Percentiles rank a stretch among this genome's conserved stretches.
phyloP scores from a whole-genome alignment of 2,329 filamentous ascomycete species.

The Escovopsis sp. region DNA sequence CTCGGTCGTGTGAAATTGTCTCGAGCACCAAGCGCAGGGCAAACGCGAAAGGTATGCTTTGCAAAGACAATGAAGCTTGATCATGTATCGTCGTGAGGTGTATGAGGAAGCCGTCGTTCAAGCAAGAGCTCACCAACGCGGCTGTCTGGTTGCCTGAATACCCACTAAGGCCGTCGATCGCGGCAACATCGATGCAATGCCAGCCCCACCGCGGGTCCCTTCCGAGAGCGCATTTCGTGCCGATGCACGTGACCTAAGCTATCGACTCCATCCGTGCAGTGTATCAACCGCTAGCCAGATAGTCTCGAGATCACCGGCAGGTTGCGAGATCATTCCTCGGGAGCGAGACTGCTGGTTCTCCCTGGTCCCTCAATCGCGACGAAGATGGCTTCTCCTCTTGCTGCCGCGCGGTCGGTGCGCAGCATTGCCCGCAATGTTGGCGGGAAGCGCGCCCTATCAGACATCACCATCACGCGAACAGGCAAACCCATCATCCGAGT shows the following conservation, averaged over 20 bases:
- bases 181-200: background rate
- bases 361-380: constrained; percentile 14
- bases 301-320: constrained; percentile 11
- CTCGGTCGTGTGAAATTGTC: background rate
- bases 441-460: constrained; percentile 47
- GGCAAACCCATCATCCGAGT: constrained; percentile 87
- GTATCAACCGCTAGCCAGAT: constrained; percentile 4
- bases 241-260: constrained; percentile 13
- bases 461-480: constrained; percentile 86
- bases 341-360: constrained; percentile 17
- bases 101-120: background rate
- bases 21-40: no score
- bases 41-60: background rate
- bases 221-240: constrained; percentile 6
- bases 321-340: constrained; percentile 9
- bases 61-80: no score
- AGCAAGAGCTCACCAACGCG: constrained; percentile 15
- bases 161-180: background rate
- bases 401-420: constrained; percentile 39
- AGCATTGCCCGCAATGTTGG: constrained; percentile 31
- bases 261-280: constrained; percentile 10
- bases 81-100: background rate
- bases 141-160: constrained; percentile 24
- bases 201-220: constrained; percentile 3
- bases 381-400: constrained; percentile 43